phyloP scores from a whole-genome alignment of 352 stramenopile species.

The Phytopythium mirpurense region DNA sequence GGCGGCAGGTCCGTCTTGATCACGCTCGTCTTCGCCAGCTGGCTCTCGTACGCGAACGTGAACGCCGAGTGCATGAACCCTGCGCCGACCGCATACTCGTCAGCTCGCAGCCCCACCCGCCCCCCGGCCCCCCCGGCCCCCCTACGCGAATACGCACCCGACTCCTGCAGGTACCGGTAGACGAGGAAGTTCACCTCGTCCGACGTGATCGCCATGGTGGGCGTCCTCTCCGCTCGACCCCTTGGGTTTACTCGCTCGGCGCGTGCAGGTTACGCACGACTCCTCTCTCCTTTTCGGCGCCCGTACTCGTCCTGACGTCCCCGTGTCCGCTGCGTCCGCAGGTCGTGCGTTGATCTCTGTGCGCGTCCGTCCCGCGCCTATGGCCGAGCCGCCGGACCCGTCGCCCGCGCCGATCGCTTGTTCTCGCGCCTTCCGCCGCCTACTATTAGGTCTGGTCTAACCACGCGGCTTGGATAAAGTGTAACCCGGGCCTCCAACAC shows the following conservation, averaged over 20 bases:
- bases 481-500: background rate
- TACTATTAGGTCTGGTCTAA: background rate
- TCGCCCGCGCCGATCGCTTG: background rate
- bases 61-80: slow-evolving; percentile 97
- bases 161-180: slow-evolving; percentile 97
- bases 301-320: no score
- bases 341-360: background rate
- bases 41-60: slow-evolving; percentile 98
- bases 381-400: background rate
- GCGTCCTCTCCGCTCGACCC: no score
- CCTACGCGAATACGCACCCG: slow-evolving; percentile 43
- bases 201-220: slow-evolving; percentile 85
- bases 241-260: background rate
- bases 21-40: slow-evolving; percentile 92
- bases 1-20: slow-evolving; percentile 93
- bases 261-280: background rate
- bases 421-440: slow-evolving; percentile 2
- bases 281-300: background rate
- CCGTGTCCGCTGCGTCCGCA: background rate
- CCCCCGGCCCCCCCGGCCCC: background rate
- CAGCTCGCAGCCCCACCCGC: background rate
- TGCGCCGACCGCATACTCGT: slow-evolving; percentile 4
- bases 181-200: slow-evolving; percentile 99
- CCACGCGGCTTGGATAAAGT: background rate
- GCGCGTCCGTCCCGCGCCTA: background rate